These are phyloP conservation scores for Nemophila menziesii DNA, from an alignment of 257 asterid genomes.

Conservation along the genomic window DNA sequence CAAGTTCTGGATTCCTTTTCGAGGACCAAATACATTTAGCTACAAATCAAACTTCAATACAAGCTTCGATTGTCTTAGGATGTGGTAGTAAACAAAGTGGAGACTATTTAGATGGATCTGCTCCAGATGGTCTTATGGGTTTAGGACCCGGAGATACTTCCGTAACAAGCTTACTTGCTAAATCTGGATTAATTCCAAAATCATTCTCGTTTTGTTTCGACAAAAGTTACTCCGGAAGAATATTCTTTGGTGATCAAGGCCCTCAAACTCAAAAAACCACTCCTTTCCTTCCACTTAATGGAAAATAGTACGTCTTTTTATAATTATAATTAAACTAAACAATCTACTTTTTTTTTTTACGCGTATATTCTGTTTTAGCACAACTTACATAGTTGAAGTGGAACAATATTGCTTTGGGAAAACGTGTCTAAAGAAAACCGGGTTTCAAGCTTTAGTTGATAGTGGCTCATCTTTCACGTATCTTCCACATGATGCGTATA, in stretches of 20 bases:
- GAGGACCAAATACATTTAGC: conserved; percentile 61
- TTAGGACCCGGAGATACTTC: conserved; percentile 71
- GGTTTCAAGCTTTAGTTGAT: conserved; percentile 48
- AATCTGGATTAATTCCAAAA: conserved; percentile 55
- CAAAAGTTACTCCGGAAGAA: conserved; percentile 56
- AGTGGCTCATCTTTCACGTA: conserved; percentile 78
- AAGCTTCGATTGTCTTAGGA: conserved; percentile 57
- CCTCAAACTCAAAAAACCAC: conserved; percentile 45
- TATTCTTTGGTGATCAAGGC: conserved; percentile 76
- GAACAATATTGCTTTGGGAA: conserved; percentile 45
- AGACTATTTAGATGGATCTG: conserved; percentile 52
- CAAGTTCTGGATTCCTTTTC: conserved; percentile 65
- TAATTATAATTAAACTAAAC: background rate
- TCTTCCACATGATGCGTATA: conserved; percentile 39
- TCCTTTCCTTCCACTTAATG: conserved; percentile 33
- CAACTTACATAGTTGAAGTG: conserved; percentile 42
- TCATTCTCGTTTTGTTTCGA: conserved; percentile 76
- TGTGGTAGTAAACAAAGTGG: conserved; percentile 82
- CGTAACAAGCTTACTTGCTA: conserved; percentile 67
- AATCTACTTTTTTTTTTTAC: background rate
- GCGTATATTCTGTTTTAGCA: conserved; percentile 19
- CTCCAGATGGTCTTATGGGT: conserved; percentile 83
- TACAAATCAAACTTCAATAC: conserved; percentile 27
- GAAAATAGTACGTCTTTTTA: conserved; percentile 26
- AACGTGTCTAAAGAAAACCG: conserved; percentile 44